These are phyloP conservation scores for Flaveria sonorensis DNA, from an alignment of 129 eudicot species.

Conservation along the genomic window DNA sequence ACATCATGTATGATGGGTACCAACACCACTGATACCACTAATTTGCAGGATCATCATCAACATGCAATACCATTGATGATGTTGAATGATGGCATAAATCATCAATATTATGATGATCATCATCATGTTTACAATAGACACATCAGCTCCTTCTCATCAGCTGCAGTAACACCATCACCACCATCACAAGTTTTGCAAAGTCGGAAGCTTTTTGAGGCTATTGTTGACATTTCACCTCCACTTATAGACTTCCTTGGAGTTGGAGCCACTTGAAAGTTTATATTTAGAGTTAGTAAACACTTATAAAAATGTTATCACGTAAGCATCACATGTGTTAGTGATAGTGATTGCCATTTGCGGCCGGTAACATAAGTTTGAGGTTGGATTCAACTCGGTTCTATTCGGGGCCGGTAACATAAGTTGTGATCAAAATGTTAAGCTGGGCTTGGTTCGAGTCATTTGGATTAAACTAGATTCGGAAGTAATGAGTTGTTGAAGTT, in stretches of 20 bases:
- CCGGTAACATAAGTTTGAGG: too few species aligned
- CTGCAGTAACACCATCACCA: constrained; percentile 28
- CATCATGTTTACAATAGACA: constrained; percentile 22
- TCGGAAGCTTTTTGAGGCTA: constrained; percentile 46
- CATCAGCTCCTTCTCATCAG: constrained; percentile 40
- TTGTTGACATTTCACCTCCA: constrained; percentile 56
- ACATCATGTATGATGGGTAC: constrained; percentile 38
- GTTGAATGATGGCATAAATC: constrained; percentile 37
- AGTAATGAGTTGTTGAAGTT: too few species aligned
- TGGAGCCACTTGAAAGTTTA: constrained; percentile 68
- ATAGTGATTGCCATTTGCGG: too few species aligned
- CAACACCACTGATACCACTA: background rate
- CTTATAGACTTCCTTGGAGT: constrained; percentile 98
- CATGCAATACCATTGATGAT: constrained; percentile 38
- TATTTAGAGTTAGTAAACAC: background rate
- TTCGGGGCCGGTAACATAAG: too few species aligned
- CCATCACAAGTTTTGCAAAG: constrained; percentile 49
- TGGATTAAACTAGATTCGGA: too few species aligned
- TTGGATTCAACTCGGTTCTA: too few species aligned
- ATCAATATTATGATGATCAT: constrained; percentile 13
- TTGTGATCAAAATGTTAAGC: too few species aligned
- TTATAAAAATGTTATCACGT: too few species aligned
- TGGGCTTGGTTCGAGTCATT: too few species aligned
- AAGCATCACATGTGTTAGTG: too few species aligned
- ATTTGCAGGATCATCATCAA: constrained; percentile 35